phyloP scores from a whole-genome alignment of 2,329 filamentous ascomycete species.

The Colletotrichum tanaceti region DNA sequence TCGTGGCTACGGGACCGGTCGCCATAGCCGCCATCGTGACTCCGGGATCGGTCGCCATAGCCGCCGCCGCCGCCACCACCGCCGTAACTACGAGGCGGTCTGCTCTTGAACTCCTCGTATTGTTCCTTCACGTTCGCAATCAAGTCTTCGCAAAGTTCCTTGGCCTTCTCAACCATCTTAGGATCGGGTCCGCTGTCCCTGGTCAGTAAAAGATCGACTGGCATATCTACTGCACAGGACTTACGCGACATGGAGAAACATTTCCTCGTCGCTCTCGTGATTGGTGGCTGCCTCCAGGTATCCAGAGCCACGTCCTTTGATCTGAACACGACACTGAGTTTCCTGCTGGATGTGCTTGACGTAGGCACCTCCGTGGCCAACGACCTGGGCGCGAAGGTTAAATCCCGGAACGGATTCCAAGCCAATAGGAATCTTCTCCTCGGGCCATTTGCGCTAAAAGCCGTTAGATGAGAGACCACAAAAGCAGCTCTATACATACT shows the following conservation, averaged over 20 bases:
- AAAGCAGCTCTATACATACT: constrained; percentile 63
- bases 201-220: constrained; percentile 47
- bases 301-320: constrained; percentile 95
- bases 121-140: constrained; percentile 87
- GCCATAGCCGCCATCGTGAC: constrained; percentile 55
- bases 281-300: constrained; percentile 93
- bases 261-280: constrained; percentile 91
- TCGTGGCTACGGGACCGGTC: constrained; percentile 54
- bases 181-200: constrained; percentile 81
- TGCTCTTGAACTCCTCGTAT: constrained; percentile 90
- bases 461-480: constrained; percentile 34
- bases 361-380: constrained; percentile 92
- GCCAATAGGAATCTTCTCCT: constrained; percentile 91
- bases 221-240: constrained; percentile 49
- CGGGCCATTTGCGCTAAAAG: constrained; percentile 95
- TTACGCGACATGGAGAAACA: constrained; percentile 96
- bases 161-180: constrained; percentile 85
- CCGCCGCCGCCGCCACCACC: constrained; percentile 55
- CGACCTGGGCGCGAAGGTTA: constrained; percentile 95
- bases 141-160: constrained; percentile 88
- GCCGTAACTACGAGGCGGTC: constrained; percentile 75
- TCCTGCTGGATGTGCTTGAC: constrained; percentile 98
- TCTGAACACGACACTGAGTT: constrained; percentile 95
- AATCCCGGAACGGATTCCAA: constrained; percentile 94
- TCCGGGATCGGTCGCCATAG: constrained; percentile 56